These are phyloP conservation scores for Claviceps capensis DNA, from an alignment of 2,329 filamentous ascomycete species.

Conservation along the genomic window DNA sequence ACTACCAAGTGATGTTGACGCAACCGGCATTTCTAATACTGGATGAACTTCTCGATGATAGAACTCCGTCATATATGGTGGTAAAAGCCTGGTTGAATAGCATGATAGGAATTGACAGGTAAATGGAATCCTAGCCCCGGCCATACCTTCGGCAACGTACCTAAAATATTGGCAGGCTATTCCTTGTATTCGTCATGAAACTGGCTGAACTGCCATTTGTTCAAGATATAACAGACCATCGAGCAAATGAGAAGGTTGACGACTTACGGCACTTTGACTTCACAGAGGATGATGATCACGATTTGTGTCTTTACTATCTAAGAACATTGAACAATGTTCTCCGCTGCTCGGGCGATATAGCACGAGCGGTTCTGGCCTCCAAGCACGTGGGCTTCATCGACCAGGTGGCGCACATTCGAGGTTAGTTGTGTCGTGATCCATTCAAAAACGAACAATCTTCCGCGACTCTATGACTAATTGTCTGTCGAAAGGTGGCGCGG, in stretches of 20 bases:
- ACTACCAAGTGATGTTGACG: constrained; percentile 62
- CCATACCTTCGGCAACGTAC: neutral
- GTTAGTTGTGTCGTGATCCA: constrained; percentile 28
- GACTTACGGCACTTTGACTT: constrained; percentile 15
- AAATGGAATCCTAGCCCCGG: constrained; percentile 13
- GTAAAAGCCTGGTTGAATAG: constrained; percentile 69
- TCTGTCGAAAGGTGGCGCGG: constrained; percentile 28
- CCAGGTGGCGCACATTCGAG: constrained; percentile 22
- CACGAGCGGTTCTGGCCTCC: constrained; percentile 57
- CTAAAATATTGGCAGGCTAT: constrained; percentile 31
- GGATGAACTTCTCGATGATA: constrained; percentile 61
- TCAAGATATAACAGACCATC: constrained; percentile 2
- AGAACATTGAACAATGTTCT: constrained; percentile 62
- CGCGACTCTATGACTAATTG: constrained; percentile 4
- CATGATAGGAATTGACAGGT: constrained; percentile 50
- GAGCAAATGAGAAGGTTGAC: constrained; percentile 8
- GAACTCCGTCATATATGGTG: constrained; percentile 61
- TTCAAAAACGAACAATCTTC: neutral
- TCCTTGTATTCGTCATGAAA: constrained; percentile 46
- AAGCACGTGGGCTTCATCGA: constrained; percentile 27
- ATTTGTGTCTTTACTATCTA: constrained; percentile 66
- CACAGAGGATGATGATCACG: constrained; percentile 52
- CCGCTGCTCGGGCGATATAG: constrained; percentile 48
- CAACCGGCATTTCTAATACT: constrained; percentile 71
- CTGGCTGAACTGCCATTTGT: constrained; percentile 43